These are phyloP conservation scores for Harrya chromipes DNA, from an alignment of 768 basidiomycete species.

Conservation along the genomic window DNA sequence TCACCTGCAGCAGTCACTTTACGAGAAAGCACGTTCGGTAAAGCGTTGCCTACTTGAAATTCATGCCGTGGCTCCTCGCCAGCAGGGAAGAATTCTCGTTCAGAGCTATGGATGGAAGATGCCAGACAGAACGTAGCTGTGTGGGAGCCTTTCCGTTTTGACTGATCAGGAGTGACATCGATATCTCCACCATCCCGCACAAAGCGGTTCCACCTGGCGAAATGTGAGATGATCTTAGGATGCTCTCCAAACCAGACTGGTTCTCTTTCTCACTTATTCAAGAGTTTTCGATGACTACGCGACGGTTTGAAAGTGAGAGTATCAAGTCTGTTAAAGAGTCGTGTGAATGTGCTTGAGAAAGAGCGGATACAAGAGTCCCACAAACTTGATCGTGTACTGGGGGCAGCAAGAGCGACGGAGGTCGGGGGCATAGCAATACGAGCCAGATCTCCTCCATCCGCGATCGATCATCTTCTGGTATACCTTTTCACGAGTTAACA, in stretches of 20 bases:
- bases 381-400: conserved; percentile 89
- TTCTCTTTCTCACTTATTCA: conserved; percentile 54
- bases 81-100: conserved; percentile 35
- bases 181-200: conserved; percentile 44
- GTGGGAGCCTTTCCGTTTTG: conserved; percentile 11
- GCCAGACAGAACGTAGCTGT: conserved; percentile 38
- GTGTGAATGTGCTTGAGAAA: conserved; percentile 18
- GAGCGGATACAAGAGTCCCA: conserved; percentile 10
- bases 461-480: conserved; percentile 84
- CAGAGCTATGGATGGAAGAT: conserved; percentile 54
- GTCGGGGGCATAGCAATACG: conserved; percentile 87
- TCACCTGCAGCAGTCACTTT: conserved; percentile 45
- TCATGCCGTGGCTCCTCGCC: conserved; percentile 40
- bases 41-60: conserved; percentile 51
- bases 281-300: conserved; percentile 68
- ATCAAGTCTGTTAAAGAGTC: conserved; percentile 51
- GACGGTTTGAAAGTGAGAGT: conserved; percentile 63
- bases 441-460: conserved; percentile 82
- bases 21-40: neutral
- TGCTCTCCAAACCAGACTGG: neutral
- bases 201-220: conserved; percentile 68
- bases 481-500: conserved; percentile 39
- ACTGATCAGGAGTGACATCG: conserved; percentile 16
- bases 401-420: conserved; percentile 83
- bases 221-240: neutral